Evolutionary conservation across 495 filamentous ascomycete genomes (phyloP), one percentile per base, ranked within the genome.

Genomic region (Lindgomyces ingoldianus): DNA sequence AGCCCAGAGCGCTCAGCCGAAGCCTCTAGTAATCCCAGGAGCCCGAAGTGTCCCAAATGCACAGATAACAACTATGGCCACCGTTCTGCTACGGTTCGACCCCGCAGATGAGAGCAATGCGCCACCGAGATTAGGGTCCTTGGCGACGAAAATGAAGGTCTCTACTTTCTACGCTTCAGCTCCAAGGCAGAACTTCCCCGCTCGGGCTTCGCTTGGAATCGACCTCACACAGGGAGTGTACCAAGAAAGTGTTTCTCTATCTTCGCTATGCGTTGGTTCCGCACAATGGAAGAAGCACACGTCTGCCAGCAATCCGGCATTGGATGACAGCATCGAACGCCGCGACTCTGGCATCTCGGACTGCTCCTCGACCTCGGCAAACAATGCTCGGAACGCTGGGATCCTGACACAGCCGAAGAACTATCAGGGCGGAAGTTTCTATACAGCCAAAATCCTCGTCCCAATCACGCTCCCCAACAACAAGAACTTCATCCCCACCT

Each of bases 401-500:
- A 74, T 76, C 4, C 76, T 72, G 16, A 73, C 54, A 22, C 77
- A 76, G n/a, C 83, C 80, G 42, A 74, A 77, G 46, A 69, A 72
- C 44, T 73, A 74, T 63, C 60, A 63, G 18, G 52, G 36, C 9
- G 75, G 79, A 27, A 69, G 70, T 19, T 89, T 84, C 72, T 89
- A 95, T 76, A 89, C 83, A 1, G 80, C 91, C 0, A 79, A 77
- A 3, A 70, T 97, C 9, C 72, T 88, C 8, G 84, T 96, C 8
- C 92, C 94, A 0, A 76, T 98, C 73, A 79, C 82, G 0, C 78
- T 96, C 0, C 91, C 94, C 0, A 77, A 74, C 10, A 84, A 83
- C 67, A 89, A 87, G 63, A 79, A 85, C 1, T 91, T 93, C 75
- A 75, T 94, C 26, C 95, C 94, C 0, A 92, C 91, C 18, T 98